These are phyloP conservation scores for Secale cereale DNA, from an alignment of 176 grass and related monocot genomes.

Conservation along the genomic window DNA sequence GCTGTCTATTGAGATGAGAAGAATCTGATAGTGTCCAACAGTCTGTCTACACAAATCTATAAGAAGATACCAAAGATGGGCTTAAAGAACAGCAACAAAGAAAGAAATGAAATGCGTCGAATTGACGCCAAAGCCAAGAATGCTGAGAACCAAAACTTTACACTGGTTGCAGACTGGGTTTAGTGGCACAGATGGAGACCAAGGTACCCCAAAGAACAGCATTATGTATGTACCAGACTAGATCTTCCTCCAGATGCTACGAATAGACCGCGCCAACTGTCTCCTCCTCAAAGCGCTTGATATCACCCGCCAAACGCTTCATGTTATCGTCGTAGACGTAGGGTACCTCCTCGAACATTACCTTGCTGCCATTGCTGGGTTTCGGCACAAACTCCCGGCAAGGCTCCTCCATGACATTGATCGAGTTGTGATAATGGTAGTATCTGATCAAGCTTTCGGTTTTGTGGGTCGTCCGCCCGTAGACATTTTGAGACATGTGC, in stretches of 20 bases:
- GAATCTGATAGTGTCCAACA: slow-evolving; percentile 6
- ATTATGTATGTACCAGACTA: slow-evolving; percentile 14
- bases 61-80: not conserved
- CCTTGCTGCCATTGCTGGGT: slow-evolving; percentile 24
- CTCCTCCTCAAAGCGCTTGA: slow-evolving; percentile 56
- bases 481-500: slow-evolving; percentile 80
- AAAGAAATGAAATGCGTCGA: not conserved
- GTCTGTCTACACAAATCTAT: slow-evolving; percentile 25
- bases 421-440: slow-evolving; percentile 85
- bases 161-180: not conserved
- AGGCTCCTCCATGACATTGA: slow-evolving; percentile 53
- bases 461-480: slow-evolving; percentile 55
- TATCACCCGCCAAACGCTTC: slow-evolving; percentile 38
- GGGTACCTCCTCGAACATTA: slow-evolving; percentile 55
- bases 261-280: slow-evolving; percentile 29
- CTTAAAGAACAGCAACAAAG: not conserved
- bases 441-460: slow-evolving; percentile 83
- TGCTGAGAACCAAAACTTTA: slow-evolving; percentile 9
- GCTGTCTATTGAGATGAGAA: not conserved
- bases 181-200: not conserved
- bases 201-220: not conserved
- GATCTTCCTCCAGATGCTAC: slow-evolving; percentile 1
- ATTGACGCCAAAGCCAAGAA: not conserved
- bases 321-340: slow-evolving; percentile 68
- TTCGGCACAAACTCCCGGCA: slow-evolving; percentile 44